Conservation (phyloP, 2,329 filamentous ascomycete species). For the Colletotrichum graminicola region DNA sequence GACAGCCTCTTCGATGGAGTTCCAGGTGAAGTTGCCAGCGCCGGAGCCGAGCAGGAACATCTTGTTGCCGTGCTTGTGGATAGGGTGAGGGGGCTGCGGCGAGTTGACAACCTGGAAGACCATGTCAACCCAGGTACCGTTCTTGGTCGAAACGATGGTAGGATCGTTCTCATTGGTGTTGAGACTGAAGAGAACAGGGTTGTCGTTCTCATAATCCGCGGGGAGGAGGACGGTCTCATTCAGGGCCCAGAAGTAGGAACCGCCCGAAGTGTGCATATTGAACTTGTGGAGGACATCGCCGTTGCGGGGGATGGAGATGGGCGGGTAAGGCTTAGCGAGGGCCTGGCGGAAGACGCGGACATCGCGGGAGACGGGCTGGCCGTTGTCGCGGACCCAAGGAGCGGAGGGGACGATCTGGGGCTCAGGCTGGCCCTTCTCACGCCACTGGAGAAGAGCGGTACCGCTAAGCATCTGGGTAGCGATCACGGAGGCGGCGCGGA, state of each 20-base stretch:
- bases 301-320: constrained; percentile 54
- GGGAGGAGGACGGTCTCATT: constrained; percentile 60
- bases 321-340: constrained; percentile 61
- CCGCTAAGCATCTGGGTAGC: constrained; percentile 68
- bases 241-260: constrained; percentile 66
- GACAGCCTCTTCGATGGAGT: constrained; percentile 65
- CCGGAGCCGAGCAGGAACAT: constrained; percentile 69
- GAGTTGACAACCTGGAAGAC: constrained; percentile 59
- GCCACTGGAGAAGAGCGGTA: constrained; percentile 60
- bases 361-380: constrained; percentile 54
- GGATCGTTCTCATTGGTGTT: constrained; percentile 52
- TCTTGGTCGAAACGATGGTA: constrained; percentile 61
- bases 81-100: constrained; percentile 68
- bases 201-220: constrained; percentile 50
- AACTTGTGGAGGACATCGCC: constrained; percentile 62
- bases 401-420: constrained; percentile 46
- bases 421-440: constrained; percentile 42
- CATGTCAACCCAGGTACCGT: constrained; percentile 68
- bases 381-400: constrained; percentile 64
- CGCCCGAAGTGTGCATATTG: constrained; percentile 54
- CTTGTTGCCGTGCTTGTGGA: constrained; percentile 75
- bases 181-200: constrained; percentile 62
- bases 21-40: constrained; percentile 63
- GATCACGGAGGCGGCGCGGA: constrained; percentile 64
- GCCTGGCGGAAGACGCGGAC: constrained; percentile 60